These are phyloP conservation scores for Paecilomyces fulvus DNA, from an alignment of 2,329 filamentous ascomycete species.

Conservation along the genomic window DNA sequence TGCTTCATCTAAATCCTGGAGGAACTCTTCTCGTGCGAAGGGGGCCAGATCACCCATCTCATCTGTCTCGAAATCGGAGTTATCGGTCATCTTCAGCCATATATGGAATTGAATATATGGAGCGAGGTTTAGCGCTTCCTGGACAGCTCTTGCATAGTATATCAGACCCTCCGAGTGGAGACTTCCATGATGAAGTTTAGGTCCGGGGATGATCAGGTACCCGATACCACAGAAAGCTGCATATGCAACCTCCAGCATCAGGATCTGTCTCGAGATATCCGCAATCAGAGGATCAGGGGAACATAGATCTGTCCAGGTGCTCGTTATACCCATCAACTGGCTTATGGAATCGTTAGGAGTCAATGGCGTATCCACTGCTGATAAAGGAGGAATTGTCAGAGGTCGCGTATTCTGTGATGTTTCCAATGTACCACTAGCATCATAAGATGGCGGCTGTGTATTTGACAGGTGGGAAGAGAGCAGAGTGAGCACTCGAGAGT, in stretches of 20 bases:
- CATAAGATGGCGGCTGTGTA: slow-evolving; percentile 26
- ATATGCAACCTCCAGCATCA: slow-evolving; percentile 87
- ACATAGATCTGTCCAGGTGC: slow-evolving; percentile 85
- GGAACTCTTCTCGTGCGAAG: slow-evolving; percentile 34
- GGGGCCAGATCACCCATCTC: slow-evolving; percentile 37
- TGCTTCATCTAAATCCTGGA: slow-evolving; percentile 20
- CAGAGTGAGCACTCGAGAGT: slow-evolving; percentile 47
- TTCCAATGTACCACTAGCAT: slow-evolving; percentile 29
- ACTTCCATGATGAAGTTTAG: slow-evolving; percentile 54
- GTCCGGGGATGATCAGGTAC: slow-evolving; percentile 74
- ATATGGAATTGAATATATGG: slow-evolving; percentile 72
- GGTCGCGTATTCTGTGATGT: slow-evolving; percentile 33
- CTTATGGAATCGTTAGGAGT: slow-evolving; percentile 73
- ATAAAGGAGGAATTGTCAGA: slow-evolving; percentile 33
- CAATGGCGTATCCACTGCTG: slow-evolving; percentile 49
- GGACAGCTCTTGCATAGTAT: slow-evolving; percentile 76
- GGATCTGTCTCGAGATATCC: slow-evolving; percentile 77
- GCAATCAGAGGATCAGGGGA: slow-evolving; percentile 75
- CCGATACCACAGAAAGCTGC: slow-evolving; percentile 89
- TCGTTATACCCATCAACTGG: slow-evolving; percentile 70
- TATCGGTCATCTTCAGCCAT: slow-evolving; percentile 74
- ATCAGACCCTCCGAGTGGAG: slow-evolving; percentile 43
- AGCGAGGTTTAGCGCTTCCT: slow-evolving; percentile 67
- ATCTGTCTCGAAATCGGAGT: slow-evolving; percentile 48
- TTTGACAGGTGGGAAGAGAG: slow-evolving; percentile 44